A percentile compares a stretch with the other conserved stretches of the same genome.
Evolutionary conservation across 306 rosid species (phyloP).

Genomic region (Gillenia trifoliata): DNA sequence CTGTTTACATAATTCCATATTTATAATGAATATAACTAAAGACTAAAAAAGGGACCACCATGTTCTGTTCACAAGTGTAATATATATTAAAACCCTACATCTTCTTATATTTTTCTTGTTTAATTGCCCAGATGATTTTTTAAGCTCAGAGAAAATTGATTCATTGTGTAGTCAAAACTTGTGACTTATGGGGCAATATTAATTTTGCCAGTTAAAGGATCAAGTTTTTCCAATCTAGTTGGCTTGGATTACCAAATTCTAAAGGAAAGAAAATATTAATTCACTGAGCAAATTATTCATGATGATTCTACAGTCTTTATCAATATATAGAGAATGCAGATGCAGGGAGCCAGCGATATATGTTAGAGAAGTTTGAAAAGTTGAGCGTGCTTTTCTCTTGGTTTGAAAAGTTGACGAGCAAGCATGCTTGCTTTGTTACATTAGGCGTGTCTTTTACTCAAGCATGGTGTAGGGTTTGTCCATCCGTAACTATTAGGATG

Average conservation of each 20-base stretch:
- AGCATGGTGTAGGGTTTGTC: background rate
- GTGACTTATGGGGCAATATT: background rate
- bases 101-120: background rate
- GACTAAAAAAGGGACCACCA: constrained; percentile 33
- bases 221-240: background rate
- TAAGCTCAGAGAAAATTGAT: background rate
- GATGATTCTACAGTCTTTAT: background rate
- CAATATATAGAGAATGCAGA: background rate
- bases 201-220: background rate
- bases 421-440: background rate
- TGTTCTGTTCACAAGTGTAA: constrained; percentile 12
- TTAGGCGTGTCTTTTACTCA: background rate
- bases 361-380: background rate
- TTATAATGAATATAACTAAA: background rate
- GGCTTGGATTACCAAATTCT: no score
- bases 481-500: background rate
- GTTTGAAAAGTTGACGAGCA: background rate
- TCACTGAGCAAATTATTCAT: background rate
- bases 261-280: background rate
- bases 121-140: background rate
- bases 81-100: background rate
- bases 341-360: background rate
- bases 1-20: no score
- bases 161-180: background rate
- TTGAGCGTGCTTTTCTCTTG: background rate